Evolutionary conservation across 1,139 yeast species (phyloP), one percentile per base, ranked within the genome.

Genomic region (Hyphopichia pseudoburtonii): DNA sequence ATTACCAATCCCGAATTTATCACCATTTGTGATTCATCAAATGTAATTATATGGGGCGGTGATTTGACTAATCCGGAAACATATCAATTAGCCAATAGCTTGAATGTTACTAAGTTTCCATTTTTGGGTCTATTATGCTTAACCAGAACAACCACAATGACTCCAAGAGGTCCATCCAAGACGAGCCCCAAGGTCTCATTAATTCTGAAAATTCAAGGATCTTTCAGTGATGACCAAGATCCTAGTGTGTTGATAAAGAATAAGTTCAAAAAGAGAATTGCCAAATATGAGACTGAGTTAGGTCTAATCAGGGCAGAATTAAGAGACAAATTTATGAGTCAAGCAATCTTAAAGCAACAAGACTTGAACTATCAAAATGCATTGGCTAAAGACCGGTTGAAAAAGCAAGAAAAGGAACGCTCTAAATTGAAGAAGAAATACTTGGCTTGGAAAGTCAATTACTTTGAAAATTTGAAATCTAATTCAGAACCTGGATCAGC

Each of bases 41-140:
- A 74, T 32, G 58, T 82, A 3, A 52, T 88, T 3, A 65, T 88
- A 4, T 92, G 97, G 97, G 95, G 94, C 26, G 96, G 97, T 7
- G 86, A 86, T 54, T 78, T 86, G 22, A 75, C 79, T 12, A 80
- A 82, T 43, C 79, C 89, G 11, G 97, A 92, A 59, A 87, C 94
- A 1, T 83, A 80, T 52, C 95, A 88, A 51, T 80, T 88, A 12
- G 87, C 96, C 0, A 82, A 84, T 53, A 78, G 85, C 33, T 73
- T 90, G 42, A 77, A 78, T 42, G 86, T 84, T 30, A 77, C 90
- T 16, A 76, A 78, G 45, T 83, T 84, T 52, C 98, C 98, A 9
- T 86, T 86, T 54, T 60, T 87, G 29, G 96, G 94, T 0, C 57
- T 84, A 8, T 50, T 84, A 37, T 82, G 79, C 50, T 69, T 76